Percentiles rank a stretch among this genome's conserved stretches.
Evolutionary conservation across 208 protist species (phyloP).

Genomic region (Leishmania major): DNA sequence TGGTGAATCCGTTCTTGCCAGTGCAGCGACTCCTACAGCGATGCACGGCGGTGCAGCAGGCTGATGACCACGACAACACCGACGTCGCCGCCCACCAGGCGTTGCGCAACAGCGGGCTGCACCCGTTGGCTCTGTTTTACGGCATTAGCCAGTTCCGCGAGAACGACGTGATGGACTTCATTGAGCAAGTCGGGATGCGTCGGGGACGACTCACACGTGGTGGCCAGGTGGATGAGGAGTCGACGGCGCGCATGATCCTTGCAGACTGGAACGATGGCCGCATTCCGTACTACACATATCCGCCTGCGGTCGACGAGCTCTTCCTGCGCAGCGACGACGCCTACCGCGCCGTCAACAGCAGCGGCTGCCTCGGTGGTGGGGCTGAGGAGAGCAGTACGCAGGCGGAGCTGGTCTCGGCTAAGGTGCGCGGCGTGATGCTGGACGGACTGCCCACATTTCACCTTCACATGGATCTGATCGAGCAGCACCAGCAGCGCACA

Average conservation of each 20-base stretch:
- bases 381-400: conserved; percentile 25
- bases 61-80: conserved; percentile 48
- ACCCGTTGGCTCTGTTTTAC: conserved; percentile 87
- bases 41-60: conserved; percentile 58
- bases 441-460: conserved; percentile 91
- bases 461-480: conserved; percentile 51
- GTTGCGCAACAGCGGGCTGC: conserved; percentile 32
- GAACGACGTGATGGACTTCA: conserved; percentile 85
- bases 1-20: conserved; percentile 92
- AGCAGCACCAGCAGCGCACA: conserved; percentile 19
- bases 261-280: conserved; percentile 96
- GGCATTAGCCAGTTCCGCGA: conserved; percentile 70
- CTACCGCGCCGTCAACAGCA: conserved; percentile 21
- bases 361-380: not conserved
- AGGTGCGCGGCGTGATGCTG: conserved; percentile 55
- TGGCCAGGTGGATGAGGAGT: conserved; percentile 91
- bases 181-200: conserved; percentile 75
- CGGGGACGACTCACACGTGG: conserved; percentile 87
- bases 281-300: conserved; percentile 96
- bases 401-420: conserved; percentile 48
- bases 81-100: conserved; percentile 32
- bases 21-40: conserved; percentile 92
- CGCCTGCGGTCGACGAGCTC: conserved; percentile 77
- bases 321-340: conserved; percentile 35
- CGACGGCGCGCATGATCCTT: conserved; percentile 92